Evolutionary conservation across 2,329 filamentous ascomycete species (phyloP).

Genomic region (Cladosporium oxysporum): DNA sequence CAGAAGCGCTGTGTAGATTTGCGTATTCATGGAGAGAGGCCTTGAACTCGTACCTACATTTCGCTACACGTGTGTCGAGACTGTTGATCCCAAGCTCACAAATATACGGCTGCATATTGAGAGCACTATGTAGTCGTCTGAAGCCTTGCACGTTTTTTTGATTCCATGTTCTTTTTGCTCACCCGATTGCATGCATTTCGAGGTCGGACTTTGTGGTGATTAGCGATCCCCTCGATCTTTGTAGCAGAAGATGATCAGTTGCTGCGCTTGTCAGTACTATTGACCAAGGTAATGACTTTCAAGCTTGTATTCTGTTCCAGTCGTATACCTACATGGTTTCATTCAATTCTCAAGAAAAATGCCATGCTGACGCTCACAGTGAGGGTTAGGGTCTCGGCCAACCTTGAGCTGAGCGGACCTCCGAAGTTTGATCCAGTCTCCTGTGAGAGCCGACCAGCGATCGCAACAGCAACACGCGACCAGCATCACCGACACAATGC

Average conservation of each 20-base stretch:
- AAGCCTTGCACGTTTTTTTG: too few relatives aligned
- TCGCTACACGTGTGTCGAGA: neutral
- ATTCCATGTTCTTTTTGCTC: neutral
- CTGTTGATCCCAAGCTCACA: neutral
- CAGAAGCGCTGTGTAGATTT: neutral
- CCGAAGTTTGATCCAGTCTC: slow-evolving; percentile 11
- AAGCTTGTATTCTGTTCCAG: neutral
- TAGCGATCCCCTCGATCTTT: neutral
- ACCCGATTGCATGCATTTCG: neutral
- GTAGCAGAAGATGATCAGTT: neutral
- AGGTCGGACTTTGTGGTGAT: neutral
- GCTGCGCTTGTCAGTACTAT: neutral
- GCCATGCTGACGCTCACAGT: neutral
- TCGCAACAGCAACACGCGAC: slow-evolving; percentile 10
- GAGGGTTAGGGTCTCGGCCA: slow-evolving; percentile 12
- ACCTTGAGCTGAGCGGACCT: neutral
- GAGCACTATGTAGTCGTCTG: neutral
- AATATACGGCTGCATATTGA: neutral
- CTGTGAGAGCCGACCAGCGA: neutral
- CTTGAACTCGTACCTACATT: neutral
- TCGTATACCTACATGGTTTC: neutral
- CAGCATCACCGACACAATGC: slow-evolving; percentile 8
- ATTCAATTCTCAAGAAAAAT: neutral
- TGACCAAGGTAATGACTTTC: neutral
- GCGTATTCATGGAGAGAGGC: neutral